Evolutionary conservation across 2,329 filamentous ascomycete genomes (phyloP).

Genomic region (Coniella lustricola): DNA sequence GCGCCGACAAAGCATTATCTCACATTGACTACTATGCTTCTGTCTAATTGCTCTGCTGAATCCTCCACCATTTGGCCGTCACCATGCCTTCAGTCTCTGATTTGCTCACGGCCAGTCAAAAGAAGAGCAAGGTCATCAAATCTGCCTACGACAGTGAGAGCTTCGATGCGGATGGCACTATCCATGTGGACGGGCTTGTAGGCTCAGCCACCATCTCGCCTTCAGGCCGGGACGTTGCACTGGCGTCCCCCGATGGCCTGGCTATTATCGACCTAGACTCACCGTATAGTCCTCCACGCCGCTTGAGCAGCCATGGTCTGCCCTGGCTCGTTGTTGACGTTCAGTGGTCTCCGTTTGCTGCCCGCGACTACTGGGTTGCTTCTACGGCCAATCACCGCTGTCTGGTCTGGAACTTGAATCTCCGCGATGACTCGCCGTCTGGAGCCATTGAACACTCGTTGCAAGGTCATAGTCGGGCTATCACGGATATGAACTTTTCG

Average conservation of each 20-base stretch:
- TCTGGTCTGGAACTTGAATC: slow-evolving; percentile 84
- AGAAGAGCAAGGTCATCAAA: slow-evolving; percentile 53
- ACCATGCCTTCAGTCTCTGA: slow-evolving; percentile 44
- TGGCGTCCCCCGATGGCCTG: slow-evolving; percentile 83
- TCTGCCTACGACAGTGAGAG: slow-evolving; percentile 79
- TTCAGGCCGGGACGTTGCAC: slow-evolving; percentile 79
- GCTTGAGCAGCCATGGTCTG: slow-evolving; percentile 72
- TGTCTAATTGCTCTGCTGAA: not conserved
- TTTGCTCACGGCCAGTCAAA: slow-evolving; percentile 37
- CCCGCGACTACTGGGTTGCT: slow-evolving; percentile 84
- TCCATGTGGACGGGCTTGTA: slow-evolving; percentile 73
- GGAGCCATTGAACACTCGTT: slow-evolving; percentile 79
- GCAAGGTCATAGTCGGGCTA: slow-evolving; percentile 75
- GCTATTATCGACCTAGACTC: slow-evolving; percentile 90
- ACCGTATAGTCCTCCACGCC: slow-evolving; percentile 77
- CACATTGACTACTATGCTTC: not conserved
- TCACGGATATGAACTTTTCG: slow-evolving; percentile 94
- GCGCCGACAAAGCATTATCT: not conserved
- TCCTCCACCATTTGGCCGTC: slow-evolving; percentile 1
- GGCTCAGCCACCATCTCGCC: slow-evolving; percentile 91
- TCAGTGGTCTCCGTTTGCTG: slow-evolving; percentile 92
- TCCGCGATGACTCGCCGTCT: slow-evolving; percentile 63
- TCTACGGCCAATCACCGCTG: slow-evolving; percentile 94
- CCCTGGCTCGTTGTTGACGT: slow-evolving; percentile 96
- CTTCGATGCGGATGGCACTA: slow-evolving; percentile 77